phyloP scores from a whole-genome alignment of 768 basidiomycete genomes.

The Suillus bovinus region DNA sequence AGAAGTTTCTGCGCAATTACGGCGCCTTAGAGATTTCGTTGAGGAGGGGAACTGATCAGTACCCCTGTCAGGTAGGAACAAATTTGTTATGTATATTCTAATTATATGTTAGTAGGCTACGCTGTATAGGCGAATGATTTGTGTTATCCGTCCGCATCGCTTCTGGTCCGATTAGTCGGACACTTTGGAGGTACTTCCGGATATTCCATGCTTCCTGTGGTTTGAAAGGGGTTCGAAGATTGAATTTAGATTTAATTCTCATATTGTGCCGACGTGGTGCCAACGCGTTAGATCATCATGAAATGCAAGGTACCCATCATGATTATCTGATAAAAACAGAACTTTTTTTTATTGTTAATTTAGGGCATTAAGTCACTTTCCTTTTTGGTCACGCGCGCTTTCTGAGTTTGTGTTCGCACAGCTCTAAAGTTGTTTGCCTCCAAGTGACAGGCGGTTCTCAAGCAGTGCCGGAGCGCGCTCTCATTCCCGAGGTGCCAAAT shows the following conservation, averaged over 20 bases:
- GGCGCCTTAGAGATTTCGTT: constrained; percentile 67
- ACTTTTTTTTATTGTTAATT: no score
- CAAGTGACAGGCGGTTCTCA: constrained; percentile 14
- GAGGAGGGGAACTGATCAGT: constrained; percentile 43
- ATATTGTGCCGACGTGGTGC: no score
- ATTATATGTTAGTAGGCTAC: neutral
- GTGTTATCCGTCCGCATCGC: neutral
- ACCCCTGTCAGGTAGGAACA: neutral
- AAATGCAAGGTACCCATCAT: neutral
- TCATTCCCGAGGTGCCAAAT: constrained; percentile 13
- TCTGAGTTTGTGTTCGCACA: neutral
- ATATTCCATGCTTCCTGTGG: neutral
- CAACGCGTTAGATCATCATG: no score
- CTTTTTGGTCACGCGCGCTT: neutral
- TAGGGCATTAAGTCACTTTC: no score
- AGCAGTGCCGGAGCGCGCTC: constrained; percentile 13
- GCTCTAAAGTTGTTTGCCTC: neutral
- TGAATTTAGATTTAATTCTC: neutral
- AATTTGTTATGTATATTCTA: neutral
- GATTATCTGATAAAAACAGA: neutral
- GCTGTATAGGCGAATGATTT: neutral
- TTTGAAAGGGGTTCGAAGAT: neutral
- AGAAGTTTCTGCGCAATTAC: constrained; percentile 70
- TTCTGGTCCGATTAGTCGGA: neutral
- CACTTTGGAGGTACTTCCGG: neutral